Evolutionary conservation across 192 early-diverging fungal species (phyloP).

Genomic region (Coemansia interrupta): DNA sequence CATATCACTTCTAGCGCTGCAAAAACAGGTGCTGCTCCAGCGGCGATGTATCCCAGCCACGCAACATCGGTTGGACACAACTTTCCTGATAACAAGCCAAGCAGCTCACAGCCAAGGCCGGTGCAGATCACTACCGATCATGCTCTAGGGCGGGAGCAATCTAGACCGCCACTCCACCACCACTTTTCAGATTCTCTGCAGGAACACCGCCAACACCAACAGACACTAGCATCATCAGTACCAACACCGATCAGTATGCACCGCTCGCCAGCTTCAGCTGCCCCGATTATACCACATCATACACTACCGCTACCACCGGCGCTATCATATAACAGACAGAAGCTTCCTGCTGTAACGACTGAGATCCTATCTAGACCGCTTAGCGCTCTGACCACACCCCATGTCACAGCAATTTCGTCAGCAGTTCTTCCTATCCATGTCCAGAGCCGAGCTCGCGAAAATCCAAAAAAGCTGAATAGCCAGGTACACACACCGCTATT

Average conservation of each 20-base stretch:
- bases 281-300: background rate
- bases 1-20: background rate
- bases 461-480: background rate
- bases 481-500: background rate
- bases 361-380: background rate
- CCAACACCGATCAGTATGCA: background rate
- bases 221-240: background rate
- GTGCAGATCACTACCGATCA: too few relatives aligned
- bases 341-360: background rate
- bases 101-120: too few relatives aligned
- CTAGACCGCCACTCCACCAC: too few relatives aligned
- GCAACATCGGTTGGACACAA: too few relatives aligned
- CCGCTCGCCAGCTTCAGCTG: background rate
- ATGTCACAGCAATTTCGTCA: background rate
- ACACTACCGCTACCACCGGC: slow-evolving; percentile 1
- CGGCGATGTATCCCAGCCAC: too few relatives aligned
- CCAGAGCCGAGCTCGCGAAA: background rate
- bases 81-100: background rate
- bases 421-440: background rate
- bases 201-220: too few relatives aligned
- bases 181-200: too few relatives aligned
- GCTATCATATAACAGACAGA: slow-evolving; percentile 9
- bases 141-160: too few relatives aligned
- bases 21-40: too few relatives aligned
- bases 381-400: background rate